phyloP scores from a whole-genome alignment of 2,329 filamentous ascomycete genomes.

The Diaporthe longicolla region DNA sequence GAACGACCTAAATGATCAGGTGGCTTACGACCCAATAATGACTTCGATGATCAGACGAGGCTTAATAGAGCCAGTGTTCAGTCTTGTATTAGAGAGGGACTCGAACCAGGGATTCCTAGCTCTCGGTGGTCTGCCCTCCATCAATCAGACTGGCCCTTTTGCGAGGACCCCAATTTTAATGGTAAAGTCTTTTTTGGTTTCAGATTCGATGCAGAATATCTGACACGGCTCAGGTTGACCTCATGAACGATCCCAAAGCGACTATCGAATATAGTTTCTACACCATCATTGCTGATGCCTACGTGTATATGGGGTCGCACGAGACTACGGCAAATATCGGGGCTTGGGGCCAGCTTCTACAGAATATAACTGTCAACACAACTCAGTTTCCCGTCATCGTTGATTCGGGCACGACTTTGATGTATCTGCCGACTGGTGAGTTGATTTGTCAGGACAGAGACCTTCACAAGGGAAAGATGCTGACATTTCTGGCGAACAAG shows the following conservation, averaged over 20 bases:
- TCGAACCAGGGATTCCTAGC: slow-evolving; percentile 60
- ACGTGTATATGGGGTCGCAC: slow-evolving; percentile 44
- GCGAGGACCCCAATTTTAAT: slow-evolving; percentile 47
- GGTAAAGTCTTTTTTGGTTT: slow-evolving; percentile 37
- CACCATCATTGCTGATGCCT: slow-evolving; percentile 48
- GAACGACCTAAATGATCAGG: slow-evolving; percentile 43
- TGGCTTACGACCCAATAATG: slow-evolving; percentile 64
- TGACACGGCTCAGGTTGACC: slow-evolving; percentile 41
- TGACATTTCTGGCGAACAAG: slow-evolving; percentile 38
- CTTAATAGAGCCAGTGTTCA: slow-evolving; percentile 61
- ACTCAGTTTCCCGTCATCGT: slow-evolving; percentile 48
- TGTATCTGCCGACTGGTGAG: slow-evolving; percentile 47
- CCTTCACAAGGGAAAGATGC: neutral
- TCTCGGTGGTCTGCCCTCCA: slow-evolving; percentile 63
- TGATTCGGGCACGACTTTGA: slow-evolving; percentile 48
- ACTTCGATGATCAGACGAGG: slow-evolving; percentile 62
- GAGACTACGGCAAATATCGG: slow-evolving; percentile 32
- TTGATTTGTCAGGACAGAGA: neutral
- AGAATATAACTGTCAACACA: slow-evolving; percentile 44
- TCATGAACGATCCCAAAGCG: slow-evolving; percentile 30
- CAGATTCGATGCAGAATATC: neutral
- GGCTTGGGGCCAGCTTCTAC: slow-evolving; percentile 7
- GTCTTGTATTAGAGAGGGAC: slow-evolving; percentile 60
- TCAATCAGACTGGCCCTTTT: slow-evolving; percentile 50
- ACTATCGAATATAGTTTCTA: slow-evolving; percentile 47